A percentile compares a stretch with the other conserved stretches of the same genome.
Conservation (phyloP, 345 rosid genomes). For the Combretum micranthum region DNA sequence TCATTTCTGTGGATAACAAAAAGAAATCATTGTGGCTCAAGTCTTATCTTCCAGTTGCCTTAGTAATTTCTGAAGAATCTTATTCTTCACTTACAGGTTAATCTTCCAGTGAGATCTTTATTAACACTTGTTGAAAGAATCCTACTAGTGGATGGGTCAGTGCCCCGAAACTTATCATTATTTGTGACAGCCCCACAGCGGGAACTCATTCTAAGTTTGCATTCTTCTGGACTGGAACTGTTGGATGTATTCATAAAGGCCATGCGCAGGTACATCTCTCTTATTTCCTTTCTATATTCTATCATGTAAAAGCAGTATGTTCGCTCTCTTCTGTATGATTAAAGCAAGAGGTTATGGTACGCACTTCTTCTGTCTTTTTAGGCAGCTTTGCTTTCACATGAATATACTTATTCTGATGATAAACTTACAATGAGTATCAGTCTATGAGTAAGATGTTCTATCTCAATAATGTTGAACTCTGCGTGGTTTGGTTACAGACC, state of each 20-base stretch:
- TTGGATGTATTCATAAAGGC: conserved; percentile 53
- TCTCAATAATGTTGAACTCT: too few species aligned
- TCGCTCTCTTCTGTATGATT: neutral
- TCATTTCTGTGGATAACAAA: too few species aligned
- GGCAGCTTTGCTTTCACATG: too few species aligned
- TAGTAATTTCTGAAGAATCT: conserved; percentile 2
- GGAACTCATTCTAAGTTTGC: conserved; percentile 68
- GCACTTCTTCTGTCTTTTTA: too few species aligned
- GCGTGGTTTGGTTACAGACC: too few species aligned
- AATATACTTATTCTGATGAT: too few species aligned
- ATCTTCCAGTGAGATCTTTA: conserved; percentile 50
- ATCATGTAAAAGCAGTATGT: neutral
- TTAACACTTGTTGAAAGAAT: conserved; percentile 76
- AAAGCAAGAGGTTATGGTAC: too few species aligned
- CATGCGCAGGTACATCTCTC: conserved; percentile 48
- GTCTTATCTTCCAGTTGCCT: neutral
- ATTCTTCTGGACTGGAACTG: conserved; percentile 54
- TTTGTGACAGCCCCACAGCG: conserved; percentile 63
- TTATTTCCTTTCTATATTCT: neutral
- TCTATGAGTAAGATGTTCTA: too few species aligned
- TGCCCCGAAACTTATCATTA: conserved; percentile 33
- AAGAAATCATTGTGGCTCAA: too few species aligned
- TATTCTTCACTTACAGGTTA: conserved; percentile 36
- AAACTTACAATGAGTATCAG: too few species aligned
- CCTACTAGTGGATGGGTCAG: conserved; percentile 71